Evolutionary conservation across 2,329 filamentous ascomycete genomes (phyloP).

Genomic region (Rachicladosporium sp.): DNA sequence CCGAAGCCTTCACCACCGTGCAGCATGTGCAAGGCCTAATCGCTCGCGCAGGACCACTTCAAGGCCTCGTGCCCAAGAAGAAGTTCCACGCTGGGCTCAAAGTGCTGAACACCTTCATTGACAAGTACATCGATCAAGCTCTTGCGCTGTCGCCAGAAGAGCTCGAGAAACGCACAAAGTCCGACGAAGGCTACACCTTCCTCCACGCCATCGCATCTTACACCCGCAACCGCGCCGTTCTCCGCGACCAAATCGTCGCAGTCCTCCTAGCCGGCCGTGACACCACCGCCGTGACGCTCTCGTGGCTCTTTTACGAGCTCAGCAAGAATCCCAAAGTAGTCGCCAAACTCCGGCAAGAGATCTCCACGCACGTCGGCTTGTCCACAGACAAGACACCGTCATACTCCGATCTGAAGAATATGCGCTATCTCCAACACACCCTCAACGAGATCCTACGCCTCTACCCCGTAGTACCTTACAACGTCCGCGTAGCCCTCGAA

Average conservation of each 20-base stretch:
- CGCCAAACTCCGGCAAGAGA: slow-evolving; percentile 12
- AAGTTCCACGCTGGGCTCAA: slow-evolving; percentile 6
- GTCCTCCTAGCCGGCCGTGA: slow-evolving; percentile 41
- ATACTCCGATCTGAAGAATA: slow-evolving; percentile 11
- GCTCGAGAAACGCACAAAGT: slow-evolving; percentile 7
- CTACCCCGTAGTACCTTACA: slow-evolving; percentile 66
- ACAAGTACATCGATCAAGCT: slow-evolving; percentile 9
- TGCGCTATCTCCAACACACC: slow-evolving; percentile 37
- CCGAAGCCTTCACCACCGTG: slow-evolving; percentile 61
- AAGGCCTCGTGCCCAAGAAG: slow-evolving; percentile 20
- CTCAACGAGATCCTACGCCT: slow-evolving; percentile 56
- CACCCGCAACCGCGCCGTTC: slow-evolving; percentile 28
- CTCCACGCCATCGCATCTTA: slow-evolving; percentile 43
- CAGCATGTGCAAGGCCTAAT: slow-evolving; percentile 3
- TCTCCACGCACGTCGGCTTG: slow-evolving; percentile 9
- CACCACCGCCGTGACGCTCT: slow-evolving; percentile 37
- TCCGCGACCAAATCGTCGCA: slow-evolving; percentile 33
- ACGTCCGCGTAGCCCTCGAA: slow-evolving; percentile 56
- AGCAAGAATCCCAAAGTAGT: slow-evolving; percentile 12
- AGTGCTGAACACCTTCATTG: slow-evolving; percentile 5
- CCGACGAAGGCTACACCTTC: slow-evolving; percentile 40
- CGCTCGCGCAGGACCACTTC: slow-evolving; percentile 9
- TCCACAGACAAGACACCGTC: slow-evolving; percentile 28
- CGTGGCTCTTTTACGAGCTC: slow-evolving; percentile 24
- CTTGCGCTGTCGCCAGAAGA: slow-evolving; percentile 6